Conservation (phyloP, 176 grass and related monocot species). For the Aegilops tauschii region DNA sequence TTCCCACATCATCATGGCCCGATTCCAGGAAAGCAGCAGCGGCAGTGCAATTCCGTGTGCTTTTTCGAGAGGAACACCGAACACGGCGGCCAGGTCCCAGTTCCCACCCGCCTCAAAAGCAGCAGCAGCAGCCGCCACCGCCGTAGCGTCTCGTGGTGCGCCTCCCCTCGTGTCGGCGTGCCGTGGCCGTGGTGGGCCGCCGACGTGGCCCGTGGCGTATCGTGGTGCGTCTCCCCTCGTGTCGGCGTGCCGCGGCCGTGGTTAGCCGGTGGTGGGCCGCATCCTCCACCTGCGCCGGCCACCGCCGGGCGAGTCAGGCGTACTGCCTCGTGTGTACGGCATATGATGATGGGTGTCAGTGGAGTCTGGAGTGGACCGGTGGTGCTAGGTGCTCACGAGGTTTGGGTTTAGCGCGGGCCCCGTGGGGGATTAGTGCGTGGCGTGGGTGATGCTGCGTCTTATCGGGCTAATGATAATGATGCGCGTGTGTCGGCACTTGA, state of each 20-base stretch:
- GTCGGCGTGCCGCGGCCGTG: neutral
- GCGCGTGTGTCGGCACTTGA: conserved; percentile 35
- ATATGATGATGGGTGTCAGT: no score
- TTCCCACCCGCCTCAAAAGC: neutral
- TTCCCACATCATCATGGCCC: neutral
- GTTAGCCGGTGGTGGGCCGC: neutral
- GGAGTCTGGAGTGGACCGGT: neutral
- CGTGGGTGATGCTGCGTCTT: neutral
- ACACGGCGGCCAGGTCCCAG: neutral
- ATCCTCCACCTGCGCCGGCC: neutral
- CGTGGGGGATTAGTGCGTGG: neutral
- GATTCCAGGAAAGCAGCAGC: neutral
- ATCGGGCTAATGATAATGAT: conserved; percentile 24
- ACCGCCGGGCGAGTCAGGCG: neutral
- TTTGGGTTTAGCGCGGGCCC: neutral
- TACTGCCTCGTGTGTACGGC: neutral
- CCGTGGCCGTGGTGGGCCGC: neutral
- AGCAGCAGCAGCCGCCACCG: neutral
- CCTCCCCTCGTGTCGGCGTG: neutral
- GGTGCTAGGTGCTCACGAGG: neutral
- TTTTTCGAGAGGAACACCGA: neutral
- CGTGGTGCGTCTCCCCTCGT: neutral
- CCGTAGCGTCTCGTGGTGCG: neutral
- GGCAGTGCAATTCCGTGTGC: neutral
- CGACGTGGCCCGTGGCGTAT: neutral